Base-by-base conservation (phyloP, 192 early-diverging fungal species). In the Mortierella antarctica region DNA sequence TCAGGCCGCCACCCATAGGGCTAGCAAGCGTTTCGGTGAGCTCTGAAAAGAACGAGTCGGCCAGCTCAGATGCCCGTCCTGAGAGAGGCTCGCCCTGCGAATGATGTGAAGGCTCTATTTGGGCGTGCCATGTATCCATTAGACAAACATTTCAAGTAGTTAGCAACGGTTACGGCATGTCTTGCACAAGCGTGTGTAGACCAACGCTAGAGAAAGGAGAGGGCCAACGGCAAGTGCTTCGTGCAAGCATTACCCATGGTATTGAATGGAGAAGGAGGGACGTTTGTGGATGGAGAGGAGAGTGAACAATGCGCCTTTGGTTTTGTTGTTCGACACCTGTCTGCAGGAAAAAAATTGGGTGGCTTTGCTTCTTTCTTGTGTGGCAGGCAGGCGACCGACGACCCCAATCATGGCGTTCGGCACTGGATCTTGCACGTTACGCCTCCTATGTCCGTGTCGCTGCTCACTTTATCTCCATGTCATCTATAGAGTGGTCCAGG, bases 31-130 rank as follows among this genome's bases (percentile, higher is more conserved):
- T 68, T 21, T 58, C 56, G 3, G 67, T 78, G 47, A 78, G 68
- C 52, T 80, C 77, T 48, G 70, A 72, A 14, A 80, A 65, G 49
- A 80, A 80, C 13, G 77, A 80, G 60, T 72, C 67, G 51, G 77
- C 77, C 23, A 79, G 39, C 55, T 79, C 75, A 21, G 75, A 79
- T 15, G 75, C 75, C 56, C 75, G 62, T 39, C 75, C 75, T 44
- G 75, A 65, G 57, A 79, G 57, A 53, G 68, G 75, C 44, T 79
- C 75, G 68, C 68, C 47, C 57, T 60, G 63, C 14, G 54, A 18
- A 53, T 80, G 70, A 68, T 80, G 64, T 68, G 70, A 65, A 65
- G 71, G 52, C 23, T 71, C 70, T 71, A 80, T 2, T 50, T 49
- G 59, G 41, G 6, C 2, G 9, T 5, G 7, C 7, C 14, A 46